Base-by-base conservation (phyloP, 352 stramenopile species). In the Pythium brassicae region DNA sequence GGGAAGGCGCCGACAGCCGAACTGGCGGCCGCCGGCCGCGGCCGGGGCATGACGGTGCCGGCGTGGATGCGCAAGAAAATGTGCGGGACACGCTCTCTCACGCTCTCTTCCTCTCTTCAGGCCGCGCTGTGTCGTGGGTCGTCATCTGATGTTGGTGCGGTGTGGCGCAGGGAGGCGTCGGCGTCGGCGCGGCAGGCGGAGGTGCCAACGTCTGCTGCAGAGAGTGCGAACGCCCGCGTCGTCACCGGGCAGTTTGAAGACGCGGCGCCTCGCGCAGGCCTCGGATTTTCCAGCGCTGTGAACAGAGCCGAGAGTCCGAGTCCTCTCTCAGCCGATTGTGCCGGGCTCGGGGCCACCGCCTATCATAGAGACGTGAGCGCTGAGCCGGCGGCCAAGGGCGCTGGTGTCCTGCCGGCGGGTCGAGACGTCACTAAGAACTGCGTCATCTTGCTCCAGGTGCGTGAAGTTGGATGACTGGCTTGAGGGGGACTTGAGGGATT, bases 11-110 rank as follows among this genome's bases (percentile, higher is more conserved):
- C 74, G 19, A 63, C 66, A 9, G 77, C 89, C 39, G 59, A 77
- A 23, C 46, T 94, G 0, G 69, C 71, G 0, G 57, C 47, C 10
- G 66, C 82, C 40, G 88, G 88, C 40, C 81, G 86, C 15, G 90
- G 90, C 14, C 79, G 87, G 35, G 86, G 88, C 43, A 89, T 97
- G 78, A 97, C 92, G 10, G 75, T 97, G 61, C 90, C 90, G 17
- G 89, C 90, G 34, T 97, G 90, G 90, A 96, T 97, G 83, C 85
- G 75, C 54, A 96, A 96, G 71, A 93, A 93, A 63, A 92, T 92
- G 83, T 92, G 65, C 42, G 75, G 5, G 29, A 35, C 29, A 4
- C 29, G 4, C 29, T 35, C 29, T 35, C 29, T 35, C 29, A 10
- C 29, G 9, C 29, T 35, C 29, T 35, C 29, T 35, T 79, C 19